These are phyloP conservation scores for Aspergillus bombycis DNA, from an alignment of 2,329 filamentous ascomycete species.

Conservation along the genomic window DNA sequence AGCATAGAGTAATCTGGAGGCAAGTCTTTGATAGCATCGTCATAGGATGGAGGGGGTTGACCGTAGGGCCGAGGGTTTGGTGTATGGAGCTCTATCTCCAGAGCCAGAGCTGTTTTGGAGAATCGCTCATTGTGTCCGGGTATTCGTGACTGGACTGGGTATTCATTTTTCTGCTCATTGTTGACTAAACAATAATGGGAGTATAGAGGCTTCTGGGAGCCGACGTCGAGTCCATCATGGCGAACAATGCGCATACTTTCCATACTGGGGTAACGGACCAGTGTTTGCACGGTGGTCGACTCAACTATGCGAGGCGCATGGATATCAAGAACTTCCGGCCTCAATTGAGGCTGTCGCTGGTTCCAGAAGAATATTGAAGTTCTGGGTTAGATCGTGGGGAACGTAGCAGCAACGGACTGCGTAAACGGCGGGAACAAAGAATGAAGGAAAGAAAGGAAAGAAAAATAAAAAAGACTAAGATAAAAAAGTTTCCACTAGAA, in stretches of 20 bases:
- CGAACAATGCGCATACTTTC: slow-evolving; percentile 16
- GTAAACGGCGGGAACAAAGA: not conserved
- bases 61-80: slow-evolving; percentile 25
- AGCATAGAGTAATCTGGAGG: slow-evolving; percentile 38
- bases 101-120: slow-evolving; percentile 5
- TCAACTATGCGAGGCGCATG: slow-evolving; percentile 18
- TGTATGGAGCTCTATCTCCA: slow-evolving; percentile 18
- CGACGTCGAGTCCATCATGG: slow-evolving; percentile 3
- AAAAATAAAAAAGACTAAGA: not conserved
- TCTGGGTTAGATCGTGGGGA: not conserved
- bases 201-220: not conserved
- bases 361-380: not conserved
- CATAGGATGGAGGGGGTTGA: slow-evolving; percentile 35
- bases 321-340: slow-evolving; percentile 12
- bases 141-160: not conserved
- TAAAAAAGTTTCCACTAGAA: not conserved
- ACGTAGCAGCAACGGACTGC: not conserved
- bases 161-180: not conserved
- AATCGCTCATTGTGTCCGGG: not conserved
- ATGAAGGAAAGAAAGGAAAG: not conserved
- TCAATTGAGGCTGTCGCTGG: slow-evolving; percentile 9
- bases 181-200: not conserved
- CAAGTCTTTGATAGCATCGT: slow-evolving; percentile 35
- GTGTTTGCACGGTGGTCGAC: slow-evolving; percentile 8
- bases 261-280: slow-evolving; percentile 17